These are phyloP conservation scores for Penicillium chermesinum DNA, from an alignment of 495 filamentous ascomycete species.

Conservation along the genomic window DNA sequence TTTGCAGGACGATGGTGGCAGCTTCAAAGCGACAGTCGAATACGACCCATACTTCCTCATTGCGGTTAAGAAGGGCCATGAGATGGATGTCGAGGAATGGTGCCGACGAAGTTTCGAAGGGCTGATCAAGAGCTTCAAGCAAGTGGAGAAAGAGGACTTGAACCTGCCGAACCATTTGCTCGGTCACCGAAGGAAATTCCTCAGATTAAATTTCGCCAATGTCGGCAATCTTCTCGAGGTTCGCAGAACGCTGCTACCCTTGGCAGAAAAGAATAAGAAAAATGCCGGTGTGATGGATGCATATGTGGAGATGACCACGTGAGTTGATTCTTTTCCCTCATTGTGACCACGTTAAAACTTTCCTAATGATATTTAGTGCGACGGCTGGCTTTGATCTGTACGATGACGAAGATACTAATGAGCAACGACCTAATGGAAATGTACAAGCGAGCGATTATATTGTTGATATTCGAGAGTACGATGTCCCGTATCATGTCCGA, in stretches of 20 bases:
- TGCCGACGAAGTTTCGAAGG: slow-evolving; percentile 79
- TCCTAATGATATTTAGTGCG: slow-evolving; percentile 44
- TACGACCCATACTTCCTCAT: slow-evolving; percentile 97
- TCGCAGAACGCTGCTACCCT: slow-evolving; percentile 73
- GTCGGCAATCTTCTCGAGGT: slow-evolving; percentile 79
- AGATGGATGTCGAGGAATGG: slow-evolving; percentile 96
- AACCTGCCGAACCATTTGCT: slow-evolving; percentile 94
- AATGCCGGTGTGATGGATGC: slow-evolving; percentile 95
- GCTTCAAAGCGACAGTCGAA: slow-evolving; percentile 93
- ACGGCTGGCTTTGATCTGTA: slow-evolving; percentile 92
- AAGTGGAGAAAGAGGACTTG: slow-evolving; percentile 88
- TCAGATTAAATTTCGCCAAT: slow-evolving; percentile 82
- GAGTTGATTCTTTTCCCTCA: slow-evolving; percentile 35
- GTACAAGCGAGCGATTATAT: slow-evolving; percentile 94
- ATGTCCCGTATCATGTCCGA: slow-evolving; percentile 98
- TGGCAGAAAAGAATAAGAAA: slow-evolving; percentile 95
- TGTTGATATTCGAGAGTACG: slow-evolving; percentile 97
- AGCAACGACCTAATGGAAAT: slow-evolving; percentile 75
- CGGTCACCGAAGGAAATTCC: slow-evolving; percentile 80
- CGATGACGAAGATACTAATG: slow-evolving; percentile 83
- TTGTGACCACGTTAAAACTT: background rate
- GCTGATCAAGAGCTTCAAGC: slow-evolving; percentile 68
- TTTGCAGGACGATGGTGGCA: slow-evolving; percentile 84
- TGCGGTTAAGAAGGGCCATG: slow-evolving; percentile 79
- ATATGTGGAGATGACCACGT: slow-evolving; percentile 94